Evolutionary conservation across 371 early-diverging fungal genomes (phyloP).

Genomic region (Lichtheimia hyalospora): DNA sequence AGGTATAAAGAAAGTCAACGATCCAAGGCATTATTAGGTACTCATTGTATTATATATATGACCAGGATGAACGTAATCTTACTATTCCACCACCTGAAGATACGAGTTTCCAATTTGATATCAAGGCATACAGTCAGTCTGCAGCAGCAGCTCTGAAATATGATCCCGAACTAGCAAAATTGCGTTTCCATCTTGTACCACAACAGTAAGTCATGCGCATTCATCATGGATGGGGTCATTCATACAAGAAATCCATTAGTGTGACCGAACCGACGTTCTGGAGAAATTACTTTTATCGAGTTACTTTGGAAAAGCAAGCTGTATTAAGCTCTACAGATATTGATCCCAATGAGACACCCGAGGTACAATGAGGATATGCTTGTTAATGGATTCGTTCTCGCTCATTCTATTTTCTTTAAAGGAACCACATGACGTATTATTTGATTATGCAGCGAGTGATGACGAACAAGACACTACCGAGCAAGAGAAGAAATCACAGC

Average conservation of each 20-base stretch:
- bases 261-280: slow-evolving; percentile 67
- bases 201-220: slow-evolving; percentile 47
- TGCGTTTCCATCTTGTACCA: slow-evolving; percentile 71
- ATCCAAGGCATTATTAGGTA: neutral
- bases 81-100: slow-evolving; percentile 66
- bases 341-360: slow-evolving; percentile 12
- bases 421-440: slow-evolving; percentile 3
- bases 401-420: neutral
- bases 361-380: slow-evolving; percentile 2
- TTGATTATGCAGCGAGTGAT: slow-evolving; percentile 8
- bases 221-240: neutral
- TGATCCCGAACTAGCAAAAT: slow-evolving; percentile 56
- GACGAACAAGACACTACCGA: neutral
- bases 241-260: neutral
- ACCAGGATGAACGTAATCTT: slow-evolving; percentile 69
- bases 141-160: slow-evolving; percentile 63
- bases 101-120: slow-evolving; percentile 63
- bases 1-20: slow-evolving; percentile 26
- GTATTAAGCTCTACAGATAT: slow-evolving; percentile 23
- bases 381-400: neutral
- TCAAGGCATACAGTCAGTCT: slow-evolving; percentile 54
- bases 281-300: slow-evolving; percentile 80
- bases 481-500: neutral
- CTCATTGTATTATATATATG: neutral
- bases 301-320: slow-evolving; percentile 60